Evolutionary conservation across 1,139 yeast species (phyloP).

Genomic region (Hanseniaspora uvarum): DNA sequence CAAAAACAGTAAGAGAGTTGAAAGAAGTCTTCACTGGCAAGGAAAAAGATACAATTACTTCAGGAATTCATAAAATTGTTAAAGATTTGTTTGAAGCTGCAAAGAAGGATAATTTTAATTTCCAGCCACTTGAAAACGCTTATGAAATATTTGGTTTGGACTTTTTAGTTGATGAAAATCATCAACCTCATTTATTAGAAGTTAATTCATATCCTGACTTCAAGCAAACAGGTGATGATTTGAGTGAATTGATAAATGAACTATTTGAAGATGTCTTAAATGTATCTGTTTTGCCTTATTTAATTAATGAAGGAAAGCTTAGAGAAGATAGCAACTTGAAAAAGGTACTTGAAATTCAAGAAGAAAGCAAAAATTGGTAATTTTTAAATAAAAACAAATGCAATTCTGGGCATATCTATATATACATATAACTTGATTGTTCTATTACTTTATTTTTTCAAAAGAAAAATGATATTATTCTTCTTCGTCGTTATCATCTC

Average conservation of each 20-base stretch:
- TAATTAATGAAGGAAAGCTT: not conserved
- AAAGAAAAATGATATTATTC: not conserved
- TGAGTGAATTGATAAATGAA: slow-evolving; percentile 54
- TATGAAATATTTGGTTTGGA: slow-evolving; percentile 85
- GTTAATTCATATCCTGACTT: slow-evolving; percentile 93
- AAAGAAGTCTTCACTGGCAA: slow-evolving; percentile 31
- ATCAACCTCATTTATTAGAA: slow-evolving; percentile 56
- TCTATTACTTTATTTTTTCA: not conserved
- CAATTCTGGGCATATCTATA: no score
- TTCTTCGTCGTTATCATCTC: slow-evolving; percentile 21
- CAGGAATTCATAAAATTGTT: slow-evolving; percentile 50
- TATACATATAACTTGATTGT: not conserved
- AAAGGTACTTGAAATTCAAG: slow-evolving; percentile 25
- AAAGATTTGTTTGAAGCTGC: slow-evolving; percentile 80
- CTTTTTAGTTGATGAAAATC: slow-evolving; percentile 55
- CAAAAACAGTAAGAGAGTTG: slow-evolving; percentile 54
- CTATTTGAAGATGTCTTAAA: slow-evolving; percentile 44
- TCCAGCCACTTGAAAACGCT: slow-evolving; percentile 76
- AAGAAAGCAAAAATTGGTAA: slow-evolving; percentile 31
- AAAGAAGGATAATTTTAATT: slow-evolving; percentile 65
- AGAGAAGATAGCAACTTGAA: slow-evolving; percentile 19
- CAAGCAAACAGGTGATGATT: slow-evolving; percentile 78
- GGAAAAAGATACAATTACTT: slow-evolving; percentile 38
- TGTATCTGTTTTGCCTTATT: slow-evolving; percentile 37
- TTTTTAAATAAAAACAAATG: not conserved